phyloP scores from a whole-genome alignment of 2,329 filamentous ascomycete species.

The Ciborinia camelliae region DNA sequence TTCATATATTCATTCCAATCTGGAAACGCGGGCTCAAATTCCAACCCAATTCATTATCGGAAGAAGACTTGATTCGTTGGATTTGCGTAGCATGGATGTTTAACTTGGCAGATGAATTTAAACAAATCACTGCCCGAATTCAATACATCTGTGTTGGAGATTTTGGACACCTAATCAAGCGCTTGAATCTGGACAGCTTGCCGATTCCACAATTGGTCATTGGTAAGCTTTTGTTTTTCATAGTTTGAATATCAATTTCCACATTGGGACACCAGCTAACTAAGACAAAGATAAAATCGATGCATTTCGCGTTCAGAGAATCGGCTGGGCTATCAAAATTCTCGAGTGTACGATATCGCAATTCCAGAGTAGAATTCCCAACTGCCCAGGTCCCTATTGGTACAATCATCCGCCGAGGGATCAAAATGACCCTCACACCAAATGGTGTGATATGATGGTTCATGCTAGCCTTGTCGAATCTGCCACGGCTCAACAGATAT shows the following conservation, averaged over 20 bases:
- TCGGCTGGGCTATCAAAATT: background rate
- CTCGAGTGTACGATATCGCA: background rate
- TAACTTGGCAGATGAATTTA: background rate
- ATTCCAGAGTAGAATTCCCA: background rate
- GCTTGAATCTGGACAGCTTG: background rate
- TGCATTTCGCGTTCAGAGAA: background rate
- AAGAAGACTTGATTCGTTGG: background rate
- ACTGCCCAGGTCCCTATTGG: no score
- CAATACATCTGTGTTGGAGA: background rate
- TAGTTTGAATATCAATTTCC: background rate
- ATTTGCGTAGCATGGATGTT: background rate
- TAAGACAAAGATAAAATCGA: no score
- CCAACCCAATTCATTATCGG: no score
- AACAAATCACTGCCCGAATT: background rate
- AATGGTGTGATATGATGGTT: background rate
- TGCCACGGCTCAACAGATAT: background rate
- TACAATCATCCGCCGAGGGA: no score
- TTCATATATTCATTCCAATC: slow-evolving; percentile 8
- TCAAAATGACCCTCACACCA: background rate
- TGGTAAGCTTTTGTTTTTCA: background rate
- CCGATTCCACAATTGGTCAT: background rate
- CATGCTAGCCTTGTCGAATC: background rate
- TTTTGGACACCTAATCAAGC: background rate
- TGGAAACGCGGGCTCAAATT: background rate
- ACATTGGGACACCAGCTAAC: no score